These are phyloP conservation scores for Aspergillus tanneri DNA, from an alignment of 2,329 filamentous ascomycete genomes.

Conservation along the genomic window DNA sequence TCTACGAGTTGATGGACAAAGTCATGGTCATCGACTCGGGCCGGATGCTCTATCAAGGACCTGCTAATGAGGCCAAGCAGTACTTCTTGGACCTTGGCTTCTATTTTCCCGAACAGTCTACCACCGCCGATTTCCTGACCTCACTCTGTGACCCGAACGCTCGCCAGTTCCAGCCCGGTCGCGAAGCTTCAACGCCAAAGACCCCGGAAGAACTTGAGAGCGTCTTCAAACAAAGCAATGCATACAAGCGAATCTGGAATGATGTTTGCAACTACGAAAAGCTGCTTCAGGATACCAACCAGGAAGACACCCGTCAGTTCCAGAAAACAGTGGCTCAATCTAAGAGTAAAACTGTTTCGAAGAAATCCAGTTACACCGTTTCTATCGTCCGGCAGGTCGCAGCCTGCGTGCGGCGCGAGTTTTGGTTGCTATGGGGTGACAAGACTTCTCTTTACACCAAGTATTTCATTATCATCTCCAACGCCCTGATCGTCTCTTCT, in stretches of 20 bases:
- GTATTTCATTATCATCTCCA: slow-evolving; percentile 73
- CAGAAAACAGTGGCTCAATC: slow-evolving; percentile 62
- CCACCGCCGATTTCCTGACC: slow-evolving; percentile 76
- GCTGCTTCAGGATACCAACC: slow-evolving; percentile 57
- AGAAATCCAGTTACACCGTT: slow-evolving; percentile 74
- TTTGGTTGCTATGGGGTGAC: slow-evolving; percentile 76
- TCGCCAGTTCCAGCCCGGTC: slow-evolving; percentile 65
- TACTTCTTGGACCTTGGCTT: slow-evolving; percentile 69
- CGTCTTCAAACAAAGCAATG: slow-evolving; percentile 63
- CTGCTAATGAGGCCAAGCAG: slow-evolving; percentile 57
- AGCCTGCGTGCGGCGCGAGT: slow-evolving; percentile 64
- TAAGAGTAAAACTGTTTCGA: slow-evolving; percentile 64
- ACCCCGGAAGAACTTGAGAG: slow-evolving; percentile 67
- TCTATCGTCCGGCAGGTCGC: slow-evolving; percentile 69
- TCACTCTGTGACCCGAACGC: slow-evolving; percentile 72
- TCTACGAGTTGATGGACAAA: slow-evolving; percentile 75
- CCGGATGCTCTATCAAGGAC: slow-evolving; percentile 66
- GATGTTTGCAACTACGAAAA: slow-evolving; percentile 64
- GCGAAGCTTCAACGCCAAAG: slow-evolving; percentile 65
- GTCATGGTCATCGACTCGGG: slow-evolving; percentile 74
- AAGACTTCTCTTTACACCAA: slow-evolving; percentile 74
- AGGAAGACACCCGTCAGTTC: slow-evolving; percentile 63
- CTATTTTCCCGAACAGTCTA: slow-evolving; percentile 57
- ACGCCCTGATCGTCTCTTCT: slow-evolving; percentile 72
- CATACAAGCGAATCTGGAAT: slow-evolving; percentile 59